A percentile compares a stretch with the other conserved stretches of the same genome.
Evolutionary conservation across 257 asterid genomes (phyloP).

Genomic region (Cynanchum wilfordii): DNA sequence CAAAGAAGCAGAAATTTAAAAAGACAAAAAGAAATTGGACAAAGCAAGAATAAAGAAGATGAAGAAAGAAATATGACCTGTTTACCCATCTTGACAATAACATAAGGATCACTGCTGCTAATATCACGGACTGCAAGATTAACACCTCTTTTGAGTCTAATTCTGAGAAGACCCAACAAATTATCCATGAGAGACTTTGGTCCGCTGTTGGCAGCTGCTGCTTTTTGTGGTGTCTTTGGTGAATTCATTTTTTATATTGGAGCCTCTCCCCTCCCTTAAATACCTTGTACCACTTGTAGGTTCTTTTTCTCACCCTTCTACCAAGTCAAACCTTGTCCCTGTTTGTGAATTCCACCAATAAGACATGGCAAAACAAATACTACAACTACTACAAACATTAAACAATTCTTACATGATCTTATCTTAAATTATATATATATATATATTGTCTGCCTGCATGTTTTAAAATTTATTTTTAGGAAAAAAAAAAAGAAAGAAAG

Average conservation of each 20-base stretch:
- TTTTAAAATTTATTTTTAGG: too few relatives aligned
- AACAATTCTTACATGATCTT: too few relatives aligned
- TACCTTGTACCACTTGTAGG: not conserved
- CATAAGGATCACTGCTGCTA: conserved; percentile 61
- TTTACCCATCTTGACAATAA: conserved; percentile 39
- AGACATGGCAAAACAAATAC: too few relatives aligned
- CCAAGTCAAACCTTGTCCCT: not conserved
- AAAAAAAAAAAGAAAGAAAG: too few relatives aligned
- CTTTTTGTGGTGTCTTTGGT: conserved; percentile 10
- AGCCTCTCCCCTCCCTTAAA: not conserved
- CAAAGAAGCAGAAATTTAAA: not conserved
- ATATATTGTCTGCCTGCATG: too few relatives aligned
- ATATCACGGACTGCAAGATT: conserved; percentile 92
- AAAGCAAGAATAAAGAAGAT: not conserved
- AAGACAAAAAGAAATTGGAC: not conserved
- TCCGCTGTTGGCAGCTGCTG: not conserved
- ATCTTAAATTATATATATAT: too few relatives aligned
- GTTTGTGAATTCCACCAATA: not conserved
- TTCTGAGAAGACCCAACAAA: conserved; percentile 66
- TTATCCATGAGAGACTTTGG: conserved; percentile 36
- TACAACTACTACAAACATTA: too few relatives aligned
- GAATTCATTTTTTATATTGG: conserved; percentile 23
- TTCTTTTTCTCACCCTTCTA: not conserved
- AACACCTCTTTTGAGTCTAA: conserved; percentile 59
- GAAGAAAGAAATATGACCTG: conserved; percentile 17